phyloP scores from a whole-genome alignment of 257 asterid genomes.

The Eucommia ulmoides region DNA sequence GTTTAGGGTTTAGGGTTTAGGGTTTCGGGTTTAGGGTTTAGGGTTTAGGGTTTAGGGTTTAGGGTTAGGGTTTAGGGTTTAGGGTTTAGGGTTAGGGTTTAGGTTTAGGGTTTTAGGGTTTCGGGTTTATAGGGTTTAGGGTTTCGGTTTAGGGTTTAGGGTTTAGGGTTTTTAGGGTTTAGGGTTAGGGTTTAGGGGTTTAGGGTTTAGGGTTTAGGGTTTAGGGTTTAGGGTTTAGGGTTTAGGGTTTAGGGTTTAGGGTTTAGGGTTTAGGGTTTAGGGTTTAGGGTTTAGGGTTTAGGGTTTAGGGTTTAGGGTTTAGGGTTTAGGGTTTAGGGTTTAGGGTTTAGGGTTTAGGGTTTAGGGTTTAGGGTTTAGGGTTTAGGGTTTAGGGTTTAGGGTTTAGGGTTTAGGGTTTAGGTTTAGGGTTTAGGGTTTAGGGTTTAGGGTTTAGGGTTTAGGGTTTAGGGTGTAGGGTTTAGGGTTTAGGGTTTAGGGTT shows the following conservation, averaged over 20 bases:
- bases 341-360: not conserved
- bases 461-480: too few species aligned
- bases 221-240: conserved; percentile 11
- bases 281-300: not conserved
- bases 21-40: conserved; percentile 3
- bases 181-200: conserved; percentile 9
- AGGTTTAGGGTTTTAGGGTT: not conserved
- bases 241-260: conserved; percentile 9
- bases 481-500: conserved; percentile 1
- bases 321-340: not conserved
- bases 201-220: conserved; percentile 12
- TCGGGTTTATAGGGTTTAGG: conserved; percentile 6
- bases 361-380: not conserved
- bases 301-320: conserved; percentile 1
- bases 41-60: conserved; percentile 7
- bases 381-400: not conserved
- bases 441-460: not conserved
- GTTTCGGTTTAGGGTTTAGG: not conserved
- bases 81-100: conserved; percentile 10
- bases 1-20: conserved; percentile 4
- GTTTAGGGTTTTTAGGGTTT: conserved; percentile 9
- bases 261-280: conserved; percentile 1
- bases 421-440: not conserved
- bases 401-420: conserved; percentile 1
- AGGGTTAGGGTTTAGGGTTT: conserved; percentile 12